These are phyloP conservation scores for Arachnomyces sp. DNA, from an alignment of 2,329 filamentous ascomycete genomes.

Conservation along the genomic window DNA sequence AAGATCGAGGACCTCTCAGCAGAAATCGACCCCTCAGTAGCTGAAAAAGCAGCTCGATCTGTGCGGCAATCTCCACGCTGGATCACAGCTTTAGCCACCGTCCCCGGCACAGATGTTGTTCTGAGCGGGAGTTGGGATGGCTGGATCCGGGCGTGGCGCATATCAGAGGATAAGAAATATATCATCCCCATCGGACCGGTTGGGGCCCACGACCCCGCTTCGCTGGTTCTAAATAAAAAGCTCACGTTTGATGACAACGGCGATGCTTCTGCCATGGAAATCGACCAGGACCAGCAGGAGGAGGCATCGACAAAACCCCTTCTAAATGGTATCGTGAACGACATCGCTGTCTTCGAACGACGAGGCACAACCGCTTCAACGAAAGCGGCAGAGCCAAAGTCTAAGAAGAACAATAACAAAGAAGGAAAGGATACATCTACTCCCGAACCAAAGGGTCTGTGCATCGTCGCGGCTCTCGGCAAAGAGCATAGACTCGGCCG, in stretches of 20 bases:
- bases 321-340: slow-evolving; percentile 75
- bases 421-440: slow-evolving; percentile 14
- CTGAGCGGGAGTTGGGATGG: slow-evolving; percentile 94
- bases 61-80: slow-evolving; percentile 63
- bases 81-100: slow-evolving; percentile 78
- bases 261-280: slow-evolving; percentile 20
- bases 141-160: slow-evolving; percentile 71
- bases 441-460: slow-evolving; percentile 50
- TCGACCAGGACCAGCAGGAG: slow-evolving; percentile 13
- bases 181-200: slow-evolving; percentile 65
- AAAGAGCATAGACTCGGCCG: slow-evolving; percentile 78
- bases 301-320: slow-evolving; percentile 23
- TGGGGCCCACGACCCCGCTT: slow-evolving; percentile 29
- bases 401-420: slow-evolving; percentile 11
- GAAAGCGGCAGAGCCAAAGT: slow-evolving; percentile 18
- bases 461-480: slow-evolving; percentile 75
- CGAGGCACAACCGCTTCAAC: slow-evolving; percentile 37
- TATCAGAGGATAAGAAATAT: slow-evolving; percentile 72
- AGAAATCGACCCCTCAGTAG: slow-evolving; percentile 55
- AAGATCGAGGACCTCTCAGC: slow-evolving; percentile 62
- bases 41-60: slow-evolving; percentile 33
- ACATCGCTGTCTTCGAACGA: slow-evolving; percentile 76
- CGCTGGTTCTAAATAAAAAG: slow-evolving; percentile 20
- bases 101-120: slow-evolving; percentile 85
- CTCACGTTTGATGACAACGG: slow-evolving; percentile 23